Percentiles rank a stretch among this genome's conserved stretches.
Evolutionary conservation across 208 protist genomes (phyloP).

Genomic region (Trypanosoma rangeli): DNA sequence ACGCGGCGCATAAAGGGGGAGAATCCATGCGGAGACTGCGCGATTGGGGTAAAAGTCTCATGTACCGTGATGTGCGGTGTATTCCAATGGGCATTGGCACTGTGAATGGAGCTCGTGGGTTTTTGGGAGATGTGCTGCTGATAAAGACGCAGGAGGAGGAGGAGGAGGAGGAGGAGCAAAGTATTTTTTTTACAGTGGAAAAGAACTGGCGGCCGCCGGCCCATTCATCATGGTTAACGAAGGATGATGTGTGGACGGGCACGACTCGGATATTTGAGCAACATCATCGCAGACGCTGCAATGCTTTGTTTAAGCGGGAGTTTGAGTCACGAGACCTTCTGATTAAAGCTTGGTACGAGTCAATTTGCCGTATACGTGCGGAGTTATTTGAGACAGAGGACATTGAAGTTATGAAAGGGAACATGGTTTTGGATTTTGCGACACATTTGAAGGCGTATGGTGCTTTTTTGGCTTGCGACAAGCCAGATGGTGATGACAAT

Average conservation of each 20-base stretch:
- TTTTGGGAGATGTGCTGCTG: slow-evolving; percentile 53
- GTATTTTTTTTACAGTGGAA: slow-evolving; percentile 4
- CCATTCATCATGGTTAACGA: not conserved
- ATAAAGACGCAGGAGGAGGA: not conserved
- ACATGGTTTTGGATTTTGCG: not conserved
- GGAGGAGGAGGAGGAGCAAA: not conserved
- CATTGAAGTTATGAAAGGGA: no score
- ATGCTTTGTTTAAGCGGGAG: not conserved
- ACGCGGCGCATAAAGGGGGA: not conserved
- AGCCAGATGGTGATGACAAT: not conserved
- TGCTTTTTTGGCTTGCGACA: not conserved
- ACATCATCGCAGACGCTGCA: not conserved
- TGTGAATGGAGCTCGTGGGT: slow-evolving; percentile 47
- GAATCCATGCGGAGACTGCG: not conserved
- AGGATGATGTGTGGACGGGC: not conserved
- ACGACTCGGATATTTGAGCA: not conserved
- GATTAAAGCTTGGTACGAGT: not conserved
- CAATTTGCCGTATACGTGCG: not conserved
- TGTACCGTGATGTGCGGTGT: slow-evolving; percentile 40
- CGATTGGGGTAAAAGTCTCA: slow-evolving; percentile 11
- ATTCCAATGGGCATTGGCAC: slow-evolving; percentile 43
- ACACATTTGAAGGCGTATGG: not conserved
- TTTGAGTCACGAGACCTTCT: not conserved
- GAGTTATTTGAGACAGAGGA: not conserved
- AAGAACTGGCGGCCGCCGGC: not conserved